Base-by-base conservation (phyloP, 306 rosid genomes). In the Fragaria iinumae region DNA sequence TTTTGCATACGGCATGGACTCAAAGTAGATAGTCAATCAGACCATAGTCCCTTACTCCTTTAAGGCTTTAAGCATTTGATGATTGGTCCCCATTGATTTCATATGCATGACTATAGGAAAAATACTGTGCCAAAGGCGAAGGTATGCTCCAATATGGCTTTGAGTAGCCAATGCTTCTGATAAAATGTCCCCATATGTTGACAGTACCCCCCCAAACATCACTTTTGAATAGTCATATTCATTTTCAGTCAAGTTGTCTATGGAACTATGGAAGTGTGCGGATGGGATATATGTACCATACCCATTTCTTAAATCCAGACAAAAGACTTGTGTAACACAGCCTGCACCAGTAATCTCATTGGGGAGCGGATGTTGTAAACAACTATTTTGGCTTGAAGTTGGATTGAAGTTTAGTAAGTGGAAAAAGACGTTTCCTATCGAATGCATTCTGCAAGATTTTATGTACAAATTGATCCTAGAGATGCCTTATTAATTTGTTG, bases 141-240 rank as follows among this genome's bases (percentile, higher is more conserved):
- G 64, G 73, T 25, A 44, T 75, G 11, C 1, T 41, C 23, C 36
- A 56, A 9, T 43, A 62, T 39, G 41, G 53, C 73, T 27, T 70
- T 62, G 48, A 39, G n/a, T 74, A 56, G 49, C 52, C 71, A 41
- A 44, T 45, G 45, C n/a, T 72, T 76, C 73, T 25, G 27, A 65
- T 63, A 74, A 84, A 81, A 34, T 48, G 20, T 38, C 48, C 45
- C 70, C 77, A 62, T 63, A 43, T 69, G 62, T 63, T 73, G 56
- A 16, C 38, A n/a, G 25, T 18, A 23, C 73, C 59, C 64, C 69
- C 69, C 21, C 27, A 25, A 16, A 23, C 32, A 27, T 71, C 81
- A 49, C 49, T 55, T 67, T 34, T 59, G 83, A 81, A 67, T 72
- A 79, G 71, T 79, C 77, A 62, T 48, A 32, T 44, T 76, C 78